These are phyloP conservation scores for Linanthus parryae DNA, from an alignment of 148 eudicot species.

Conservation along the genomic window DNA sequence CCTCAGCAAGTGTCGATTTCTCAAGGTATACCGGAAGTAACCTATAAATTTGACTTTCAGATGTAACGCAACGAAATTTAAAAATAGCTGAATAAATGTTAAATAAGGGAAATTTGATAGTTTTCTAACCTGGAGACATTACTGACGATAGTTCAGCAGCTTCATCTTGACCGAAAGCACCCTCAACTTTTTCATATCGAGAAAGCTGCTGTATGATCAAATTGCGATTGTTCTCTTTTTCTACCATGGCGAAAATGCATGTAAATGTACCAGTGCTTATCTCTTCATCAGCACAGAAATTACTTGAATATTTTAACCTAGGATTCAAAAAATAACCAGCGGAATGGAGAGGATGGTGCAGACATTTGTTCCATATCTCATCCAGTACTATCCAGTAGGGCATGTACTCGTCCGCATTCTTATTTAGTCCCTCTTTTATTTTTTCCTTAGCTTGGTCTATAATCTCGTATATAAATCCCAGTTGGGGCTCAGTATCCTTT, in stretches of 20 bases:
- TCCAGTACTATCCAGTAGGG: constrained; percentile 55
- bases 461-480: constrained; percentile 59
- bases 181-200: constrained; percentile 21
- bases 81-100: neutral
- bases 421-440: constrained; percentile 36
- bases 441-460: constrained; percentile 72
- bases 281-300: constrained; percentile 42
- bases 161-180: constrained; percentile 32
- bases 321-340: constrained; percentile 63
- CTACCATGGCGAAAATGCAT: constrained; percentile 35
- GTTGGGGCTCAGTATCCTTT: constrained; percentile 17
- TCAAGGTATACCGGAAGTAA: no score
- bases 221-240: constrained; percentile 22
- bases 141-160: constrained; percentile 14
- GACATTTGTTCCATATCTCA: constrained; percentile 52
- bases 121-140: constrained; percentile 47
- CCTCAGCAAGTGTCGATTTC: no score
- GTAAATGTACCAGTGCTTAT: constrained; percentile 41
- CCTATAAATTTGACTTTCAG: neutral
- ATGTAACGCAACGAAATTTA: neutral
- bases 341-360: constrained; percentile 65
- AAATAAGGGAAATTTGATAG: neutral
- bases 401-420: constrained; percentile 22
- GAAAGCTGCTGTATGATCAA: constrained; percentile 32
- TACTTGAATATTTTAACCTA: constrained; percentile 23